phyloP scores from a whole-genome alignment of 2,329 filamentous ascomycete species.

The Diaporthe velutina region DNA sequence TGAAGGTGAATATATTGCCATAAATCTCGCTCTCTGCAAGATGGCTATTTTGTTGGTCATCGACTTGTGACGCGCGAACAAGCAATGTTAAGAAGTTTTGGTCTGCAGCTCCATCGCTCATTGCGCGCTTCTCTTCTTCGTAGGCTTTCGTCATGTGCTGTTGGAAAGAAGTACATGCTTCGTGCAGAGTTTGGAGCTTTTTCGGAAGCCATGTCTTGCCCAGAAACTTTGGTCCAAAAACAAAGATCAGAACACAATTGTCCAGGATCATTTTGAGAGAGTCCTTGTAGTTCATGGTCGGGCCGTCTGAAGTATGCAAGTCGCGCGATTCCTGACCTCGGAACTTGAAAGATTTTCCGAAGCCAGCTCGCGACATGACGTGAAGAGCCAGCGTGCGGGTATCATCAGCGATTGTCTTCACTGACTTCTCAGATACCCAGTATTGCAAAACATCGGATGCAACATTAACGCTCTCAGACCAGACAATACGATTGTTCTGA shows the following conservation, averaged over 20 bases:
- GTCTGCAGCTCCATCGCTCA: not conserved
- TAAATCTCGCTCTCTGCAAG: constrained; percentile 59
- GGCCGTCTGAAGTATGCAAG: too few species aligned
- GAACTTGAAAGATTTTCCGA: constrained; percentile 33
- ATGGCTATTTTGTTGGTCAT: not conserved
- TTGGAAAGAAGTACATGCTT: constrained; percentile 45
- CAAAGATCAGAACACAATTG: constrained; percentile 48
- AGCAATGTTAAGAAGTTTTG: constrained; percentile 16
- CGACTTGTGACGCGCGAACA: constrained; percentile 21
- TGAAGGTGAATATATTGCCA: constrained; percentile 63
- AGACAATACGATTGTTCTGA: constrained; percentile 29
- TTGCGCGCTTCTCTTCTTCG: constrained; percentile 46
- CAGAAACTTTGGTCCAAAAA: constrained; percentile 43
- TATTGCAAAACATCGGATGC: constrained; percentile 20
- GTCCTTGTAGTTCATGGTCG: constrained; percentile 44
- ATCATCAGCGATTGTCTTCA: constrained; percentile 20
- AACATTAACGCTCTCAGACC: constrained; percentile 12
- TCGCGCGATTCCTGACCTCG: not conserved
- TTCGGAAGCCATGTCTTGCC: constrained; percentile 43
- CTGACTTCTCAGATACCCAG: constrained; percentile 5
- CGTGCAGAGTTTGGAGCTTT: constrained; percentile 44
- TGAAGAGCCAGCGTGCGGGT: constrained; percentile 19
- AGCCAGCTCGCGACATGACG: constrained; percentile 34
- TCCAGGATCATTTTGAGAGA: constrained; percentile 47
- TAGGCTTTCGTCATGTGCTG: constrained; percentile 47